Evolutionary conservation across 768 basidiomycete genomes (phyloP).

Genomic region (Pilatotrama ljubarskyi): DNA sequence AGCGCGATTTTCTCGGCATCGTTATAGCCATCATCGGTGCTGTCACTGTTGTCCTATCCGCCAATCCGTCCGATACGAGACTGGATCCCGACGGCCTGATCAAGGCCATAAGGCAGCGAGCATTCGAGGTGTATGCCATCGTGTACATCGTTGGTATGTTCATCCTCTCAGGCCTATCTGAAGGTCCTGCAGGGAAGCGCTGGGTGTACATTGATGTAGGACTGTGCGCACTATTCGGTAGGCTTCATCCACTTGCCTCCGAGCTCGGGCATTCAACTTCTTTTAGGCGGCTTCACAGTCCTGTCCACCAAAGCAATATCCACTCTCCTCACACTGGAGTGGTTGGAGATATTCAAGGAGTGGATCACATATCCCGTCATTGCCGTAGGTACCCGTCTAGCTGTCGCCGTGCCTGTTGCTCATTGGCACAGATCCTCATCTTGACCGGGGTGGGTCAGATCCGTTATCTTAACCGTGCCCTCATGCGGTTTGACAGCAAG

Average conservation of each 20-base stretch:
- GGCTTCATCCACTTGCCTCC: constrained; percentile 16
- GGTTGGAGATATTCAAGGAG: constrained; percentile 72
- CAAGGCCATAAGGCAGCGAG: constrained; percentile 62
- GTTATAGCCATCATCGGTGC: constrained; percentile 83
- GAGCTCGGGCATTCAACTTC: not conserved
- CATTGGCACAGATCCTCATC: constrained; percentile 53
- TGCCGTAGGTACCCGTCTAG: constrained; percentile 43
- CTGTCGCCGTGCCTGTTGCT: not conserved
- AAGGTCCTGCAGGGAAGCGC: constrained; percentile 57
- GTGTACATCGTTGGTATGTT: constrained; percentile 59
- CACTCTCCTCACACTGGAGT: constrained; percentile 76
- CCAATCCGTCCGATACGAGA: constrained; percentile 68
- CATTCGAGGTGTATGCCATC: constrained; percentile 76
- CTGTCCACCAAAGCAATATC: constrained; percentile 92
- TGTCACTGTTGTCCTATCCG: constrained; percentile 85
- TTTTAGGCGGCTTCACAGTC: constrained; percentile 87
- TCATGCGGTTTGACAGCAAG: constrained; percentile 94
- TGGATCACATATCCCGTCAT: constrained; percentile 86
- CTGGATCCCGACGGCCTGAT: constrained; percentile 70
- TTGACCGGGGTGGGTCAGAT: constrained; percentile 83
- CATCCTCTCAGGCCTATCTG: constrained; percentile 66
- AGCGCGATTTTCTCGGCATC: constrained; percentile 82
- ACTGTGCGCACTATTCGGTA: constrained; percentile 83
- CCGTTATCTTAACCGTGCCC: constrained; percentile 78
- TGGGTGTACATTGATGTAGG: constrained; percentile 87